These are phyloP conservation scores for Colletotrichum eleusines DNA, from an alignment of 2,329 filamentous ascomycete species.

Conservation along the genomic window DNA sequence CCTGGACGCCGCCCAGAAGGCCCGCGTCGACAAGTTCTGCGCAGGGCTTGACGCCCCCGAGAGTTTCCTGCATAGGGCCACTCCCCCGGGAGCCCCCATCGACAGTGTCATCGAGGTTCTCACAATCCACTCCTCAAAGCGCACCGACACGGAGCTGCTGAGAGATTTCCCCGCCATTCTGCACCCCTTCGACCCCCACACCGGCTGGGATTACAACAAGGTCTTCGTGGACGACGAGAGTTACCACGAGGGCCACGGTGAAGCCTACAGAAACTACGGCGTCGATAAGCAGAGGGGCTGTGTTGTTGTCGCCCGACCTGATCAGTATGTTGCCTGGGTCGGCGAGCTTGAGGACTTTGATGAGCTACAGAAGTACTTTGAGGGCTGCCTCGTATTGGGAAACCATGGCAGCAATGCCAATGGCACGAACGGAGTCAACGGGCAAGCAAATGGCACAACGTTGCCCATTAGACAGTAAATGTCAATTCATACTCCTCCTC, in stretches of 20 bases:
- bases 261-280: constrained; percentile 68
- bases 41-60: constrained; percentile 49
- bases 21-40: constrained; percentile 62
- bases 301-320: constrained; percentile 71
- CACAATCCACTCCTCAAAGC: constrained; percentile 67
- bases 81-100: constrained; percentile 47
- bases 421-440: constrained; percentile 12
- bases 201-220: constrained; percentile 69
- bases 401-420: constrained; percentile 6
- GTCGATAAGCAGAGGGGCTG: constrained; percentile 67
- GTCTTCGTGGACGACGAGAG: constrained; percentile 66
- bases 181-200: constrained; percentile 57
- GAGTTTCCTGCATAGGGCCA: constrained; percentile 45
- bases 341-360: constrained; percentile 54
- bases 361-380: constrained; percentile 52
- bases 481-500: too few species aligned
- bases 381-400: constrained; percentile 44
- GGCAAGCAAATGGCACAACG: neutral
- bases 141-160: constrained; percentile 62
- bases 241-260: constrained; percentile 65
- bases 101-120: constrained; percentile 62
- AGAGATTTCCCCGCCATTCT: constrained; percentile 62
- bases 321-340: constrained; percentile 71
- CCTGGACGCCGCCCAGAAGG: constrained; percentile 54
- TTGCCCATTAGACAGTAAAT: neutral